Evolutionary conservation across 768 basidiomycete genomes (phyloP), one percentile per base, ranked within the genome.

Genomic region (Pleurotus platypus): DNA sequence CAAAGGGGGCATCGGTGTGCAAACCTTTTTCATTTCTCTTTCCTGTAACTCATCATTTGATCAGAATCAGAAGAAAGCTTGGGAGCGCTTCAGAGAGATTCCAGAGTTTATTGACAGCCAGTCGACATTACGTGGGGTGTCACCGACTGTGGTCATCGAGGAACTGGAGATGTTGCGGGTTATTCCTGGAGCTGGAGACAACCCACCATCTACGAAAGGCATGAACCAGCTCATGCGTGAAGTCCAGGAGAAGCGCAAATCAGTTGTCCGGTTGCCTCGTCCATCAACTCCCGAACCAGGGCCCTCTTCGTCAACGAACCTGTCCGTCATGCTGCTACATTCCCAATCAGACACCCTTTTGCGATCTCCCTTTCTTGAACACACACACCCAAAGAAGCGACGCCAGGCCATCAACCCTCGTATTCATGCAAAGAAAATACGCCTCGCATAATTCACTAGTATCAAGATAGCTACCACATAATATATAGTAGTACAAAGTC

Each of bases 21-120:
- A n/a, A n/a, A n/a, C n/a, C n/a, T n/a, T n/a, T n/a, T n/a, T n/a
- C n/a, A n/a, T n/a, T n/a, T n/a, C n/a, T n/a, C n/a, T n/a, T n/a
- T n/a, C n/a, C n/a, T n/a, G n/a, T n/a, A n/a, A n/a, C n/a, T n/a
- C n/a, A n/a, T n/a, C n/a, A n/a, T n/a, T n/a, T n/a, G n/a, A n/a
- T n/a, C n/a, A n/a, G 39, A 40, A 40, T 40, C 39, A 47, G 24
- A 47, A 47, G 46, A 60, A 60, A 45, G 40, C 35, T 11, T 60
- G 48, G 47, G 22, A 60, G 39, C 56, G 49, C n/a, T 57, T 57
- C 47, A 46, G 49, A 3, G 59, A 60, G 49, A 60, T 60, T 27
- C 59, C 59, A 5, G 59, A 60, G 30, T 60, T 30, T 35, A 60
- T 60, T 42, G 46, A 60, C 15, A 22, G 12, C 12, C 26, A 59